Base-by-base conservation (phyloP, 352 stramenopile genomes). In the Phytophthora megakarya region DNA sequence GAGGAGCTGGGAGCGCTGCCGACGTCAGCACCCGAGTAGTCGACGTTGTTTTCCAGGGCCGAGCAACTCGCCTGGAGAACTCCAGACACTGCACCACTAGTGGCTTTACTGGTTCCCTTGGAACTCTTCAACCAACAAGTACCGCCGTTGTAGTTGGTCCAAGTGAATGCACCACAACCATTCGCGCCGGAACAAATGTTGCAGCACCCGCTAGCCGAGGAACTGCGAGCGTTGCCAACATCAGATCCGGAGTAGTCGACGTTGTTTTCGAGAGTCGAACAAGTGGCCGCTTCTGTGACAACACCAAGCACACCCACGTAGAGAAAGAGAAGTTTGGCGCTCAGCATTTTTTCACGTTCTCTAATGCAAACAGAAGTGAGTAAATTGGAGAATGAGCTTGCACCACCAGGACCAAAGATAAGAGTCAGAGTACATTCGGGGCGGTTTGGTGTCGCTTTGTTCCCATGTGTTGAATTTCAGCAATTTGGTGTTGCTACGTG, bases 311-410 rank as follows among this genome's bases (percentile, higher is more conserved):
- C 21, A 22, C 38, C 40, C 12, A 60, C 22, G 30, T 35, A 43
- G 40, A 60, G 21, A 15, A 49, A 19, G 3, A 66, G 11, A 6
- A 66, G 5, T 51, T 58, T 54, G 12, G 13, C 16, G 32, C 15
- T 48, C 4, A 55, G 21, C 61, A 70, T 70, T 35, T 39, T 48
- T 19, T 32, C 23, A 21, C 18, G 25, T 53, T 38, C 13, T n/a
- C 33, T 18, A 5, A 19, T 23, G 22, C 40, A 28, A 1, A 19
- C 21, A 23, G 13, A 15, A 43, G 16, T 16, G 12, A 35, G 35
- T 7, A 55, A 61, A 67, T 55, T 46, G 42, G 51, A 38, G 50
- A 67, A 50, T 67, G 59, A 61, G 3, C 15, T 16, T 18, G 28
- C 40, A 52, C 47, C 44, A 63, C 55, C 19, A 59, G 37, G 40